Conservation (phyloP, 257 asterid genomes). For the Petrea volubilis region DNA sequence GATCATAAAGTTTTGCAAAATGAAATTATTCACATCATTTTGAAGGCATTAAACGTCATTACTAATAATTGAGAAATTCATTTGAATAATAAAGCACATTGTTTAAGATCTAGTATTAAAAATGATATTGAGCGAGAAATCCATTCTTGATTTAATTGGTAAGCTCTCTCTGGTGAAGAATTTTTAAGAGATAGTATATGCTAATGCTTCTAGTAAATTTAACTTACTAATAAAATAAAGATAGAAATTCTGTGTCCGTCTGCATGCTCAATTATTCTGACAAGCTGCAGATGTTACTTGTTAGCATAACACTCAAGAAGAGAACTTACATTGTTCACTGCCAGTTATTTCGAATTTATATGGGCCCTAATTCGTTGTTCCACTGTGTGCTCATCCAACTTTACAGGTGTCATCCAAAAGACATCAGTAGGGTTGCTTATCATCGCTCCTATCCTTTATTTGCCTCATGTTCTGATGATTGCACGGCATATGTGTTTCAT, state of each 20-base stretch:
- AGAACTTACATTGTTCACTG: neutral
- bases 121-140: neutral
- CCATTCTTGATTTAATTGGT: neutral
- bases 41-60: neutral
- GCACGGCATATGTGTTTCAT: conserved; percentile 84
- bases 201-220: neutral
- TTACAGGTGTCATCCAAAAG: conserved; percentile 81
- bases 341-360: neutral
- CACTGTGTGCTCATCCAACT: conserved; percentile 10
- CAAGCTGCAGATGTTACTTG: neutral
- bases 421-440: conserved; percentile 73
- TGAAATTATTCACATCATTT: neutral
- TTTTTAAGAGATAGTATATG: neutral
- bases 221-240: neutral
- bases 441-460: conserved; percentile 92
- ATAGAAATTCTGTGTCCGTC: neutral
- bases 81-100: neutral
- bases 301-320: neutral
- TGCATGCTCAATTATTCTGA: neutral
- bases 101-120: neutral
- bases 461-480: conserved; percentile 89
- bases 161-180: neutral
- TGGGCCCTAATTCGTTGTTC: neutral
- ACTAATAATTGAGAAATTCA: neutral
- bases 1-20: neutral